A percentile compares a stretch with the other conserved stretches of the same genome.
Evolutionary conservation across 805 yeast species (phyloP).

Genomic region (Saccharomycopsis sp.): DNA sequence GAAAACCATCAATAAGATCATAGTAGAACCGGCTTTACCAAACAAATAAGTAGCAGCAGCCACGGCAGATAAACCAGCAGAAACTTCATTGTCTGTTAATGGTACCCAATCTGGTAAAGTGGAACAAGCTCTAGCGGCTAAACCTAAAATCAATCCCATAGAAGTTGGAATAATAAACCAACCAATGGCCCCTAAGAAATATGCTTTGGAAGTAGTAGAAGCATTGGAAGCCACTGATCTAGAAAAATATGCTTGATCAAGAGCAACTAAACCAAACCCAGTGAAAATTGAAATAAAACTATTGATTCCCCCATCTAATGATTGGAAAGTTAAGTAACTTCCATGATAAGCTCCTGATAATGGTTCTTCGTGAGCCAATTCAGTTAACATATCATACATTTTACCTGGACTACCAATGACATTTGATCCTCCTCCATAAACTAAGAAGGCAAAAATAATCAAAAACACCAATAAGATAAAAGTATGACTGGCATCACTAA

Average conservation of each 20-base stretch:
- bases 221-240: conserved; percentile 35
- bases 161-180: conserved; percentile 33
- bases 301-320: conserved; percentile 25
- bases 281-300: conserved; percentile 25
- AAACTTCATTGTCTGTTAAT: conserved; percentile 28
- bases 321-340: conserved; percentile 28
- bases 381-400: conserved; percentile 33
- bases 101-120: conserved; percentile 26
- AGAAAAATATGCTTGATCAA: conserved; percentile 33
- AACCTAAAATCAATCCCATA: conserved; percentile 29
- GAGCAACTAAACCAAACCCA: conserved; percentile 28
- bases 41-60: conserved; percentile 30
- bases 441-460: conserved; percentile 26
- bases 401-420: conserved; percentile 34
- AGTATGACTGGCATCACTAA: conserved; percentile 42
- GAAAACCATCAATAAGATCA: conserved; percentile 33
- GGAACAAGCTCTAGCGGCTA: conserved; percentile 29
- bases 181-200: conserved; percentile 29
- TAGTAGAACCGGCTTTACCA: conserved; percentile 34
- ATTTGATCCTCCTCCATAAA: conserved; percentile 26
- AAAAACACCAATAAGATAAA: conserved; percentile 33
- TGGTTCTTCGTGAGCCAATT: conserved; percentile 26
- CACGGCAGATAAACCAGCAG: conserved; percentile 32
- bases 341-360: conserved; percentile 27
- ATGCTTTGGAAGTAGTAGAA: conserved; percentile 27